Base-by-base conservation (phyloP, 2,329 filamentous ascomycete genomes). In the Penicillium nordicum region DNA sequence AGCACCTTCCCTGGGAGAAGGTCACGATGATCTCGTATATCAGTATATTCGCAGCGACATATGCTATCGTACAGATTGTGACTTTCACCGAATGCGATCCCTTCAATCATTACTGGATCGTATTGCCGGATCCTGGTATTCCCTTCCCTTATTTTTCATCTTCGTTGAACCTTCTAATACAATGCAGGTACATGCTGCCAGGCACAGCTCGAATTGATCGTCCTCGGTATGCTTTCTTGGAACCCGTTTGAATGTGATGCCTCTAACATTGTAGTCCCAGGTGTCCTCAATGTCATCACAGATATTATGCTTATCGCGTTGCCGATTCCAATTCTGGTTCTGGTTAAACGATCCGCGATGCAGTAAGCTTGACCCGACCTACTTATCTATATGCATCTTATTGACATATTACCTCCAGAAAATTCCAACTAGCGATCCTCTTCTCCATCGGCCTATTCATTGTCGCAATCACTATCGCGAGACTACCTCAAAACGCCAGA, bases 21-120 rank as follows among this genome's bases (percentile, higher is more conserved):
- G 14, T 40, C 38, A 59, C 59, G 9, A 58, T 61, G 46, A 49
- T 52, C 18, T 44, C 57, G 1, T 61, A 59, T 37, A 29, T 56
- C 30, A 42, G 25, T 9, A 36, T 53, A 42, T 61, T 61, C 18
- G 57, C 57, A 30, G 53, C 50, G 12, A 55, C 59, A 11, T 61
- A 61, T 50, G n/a, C 50, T 8, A 47, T 38, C 5, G 59, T 61
- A 12, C 59, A 61, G 40, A 53, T 49, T 32, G 59, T 61, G 45
- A 61, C 59, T 25, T 61, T 59, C n/a, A 61, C 57, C 6, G 59
- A 61, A 37, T 61, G 59, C 42, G 44, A 59, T 51, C 59, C 59
- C 16, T 59, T 61, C 44, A 48, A 50, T 30, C 57, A 59, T 55
- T 61, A 61, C 44, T 61, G 57, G 57, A 55, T 59, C 12, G 57